These are phyloP conservation scores for Acorus calamus DNA, from an alignment of 106 monocot species.

Conservation along the genomic window DNA sequence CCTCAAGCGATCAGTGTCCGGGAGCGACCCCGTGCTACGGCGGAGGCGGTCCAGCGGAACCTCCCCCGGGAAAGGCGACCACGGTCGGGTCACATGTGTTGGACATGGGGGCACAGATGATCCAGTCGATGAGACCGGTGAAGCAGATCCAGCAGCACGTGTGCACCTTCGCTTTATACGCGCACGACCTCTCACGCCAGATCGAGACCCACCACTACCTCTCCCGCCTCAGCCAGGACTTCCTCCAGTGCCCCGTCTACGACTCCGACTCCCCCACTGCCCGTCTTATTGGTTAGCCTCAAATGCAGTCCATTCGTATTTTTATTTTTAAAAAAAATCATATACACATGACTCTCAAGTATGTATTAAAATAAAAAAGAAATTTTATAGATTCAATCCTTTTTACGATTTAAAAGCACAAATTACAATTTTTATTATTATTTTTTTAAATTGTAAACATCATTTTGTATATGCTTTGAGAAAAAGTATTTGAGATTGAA, in stretches of 20 bases:
- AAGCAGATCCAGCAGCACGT: conserved; percentile 54
- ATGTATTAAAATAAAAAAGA: no score
- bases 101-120: conserved; percentile 45
- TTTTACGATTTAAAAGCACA: no score
- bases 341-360: not conserved
- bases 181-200: conserved; percentile 70
- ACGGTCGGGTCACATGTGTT: conserved; percentile 31
- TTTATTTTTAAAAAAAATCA: not conserved
- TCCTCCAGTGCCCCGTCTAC: conserved; percentile 87
- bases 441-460: no score
- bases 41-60: conserved; percentile 1
- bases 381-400: no score
- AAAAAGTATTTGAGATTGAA: no score
- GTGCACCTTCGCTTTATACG: conserved; percentile 73
- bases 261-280: conserved; percentile 57
- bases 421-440: no score
- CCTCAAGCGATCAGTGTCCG: conserved; percentile 39
- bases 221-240: conserved; percentile 58
- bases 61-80: conserved; percentile 32
- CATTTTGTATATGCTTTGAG: no score
- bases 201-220: conserved; percentile 64
- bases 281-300: conserved; percentile 41
- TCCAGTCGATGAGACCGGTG: conserved; percentile 59
- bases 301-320: not conserved
- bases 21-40: conserved; percentile 6